These are phyloP conservation scores for Leptographium flavum DNA, from an alignment of 2,329 filamentous ascomycete species.

Conservation along the genomic window DNA sequence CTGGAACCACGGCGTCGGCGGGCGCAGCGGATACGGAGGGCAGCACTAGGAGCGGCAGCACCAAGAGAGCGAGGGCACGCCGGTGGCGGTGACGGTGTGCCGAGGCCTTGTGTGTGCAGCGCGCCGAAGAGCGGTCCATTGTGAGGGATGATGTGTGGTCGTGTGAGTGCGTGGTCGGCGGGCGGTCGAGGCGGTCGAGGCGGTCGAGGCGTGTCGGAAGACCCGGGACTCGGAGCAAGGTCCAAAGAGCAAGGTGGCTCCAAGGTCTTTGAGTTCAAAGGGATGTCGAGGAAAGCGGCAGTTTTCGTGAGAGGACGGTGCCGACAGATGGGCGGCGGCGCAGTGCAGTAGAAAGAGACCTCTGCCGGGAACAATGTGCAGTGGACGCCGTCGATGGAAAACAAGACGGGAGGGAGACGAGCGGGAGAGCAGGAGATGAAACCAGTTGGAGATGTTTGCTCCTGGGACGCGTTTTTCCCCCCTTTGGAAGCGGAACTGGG, in stretches of 20 bases:
- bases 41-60: constrained; percentile 9
- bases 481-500: constrained; percentile 1
- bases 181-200: background rate
- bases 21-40: constrained; percentile 6
- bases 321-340: no score
- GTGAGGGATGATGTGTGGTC: background rate
- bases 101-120: background rate
- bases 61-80: constrained; percentile 6
- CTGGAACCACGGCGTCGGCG: background rate
- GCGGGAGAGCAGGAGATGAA: background rate
- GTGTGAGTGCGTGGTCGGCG: background rate
- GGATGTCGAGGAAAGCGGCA: background rate
- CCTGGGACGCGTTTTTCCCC: constrained; percentile 2
- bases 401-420: background rate
- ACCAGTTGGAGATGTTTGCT: background rate
- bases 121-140: constrained; percentile 1
- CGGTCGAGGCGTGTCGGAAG: background rate
- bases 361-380: background rate
- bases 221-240: no score
- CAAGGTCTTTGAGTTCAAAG: background rate
- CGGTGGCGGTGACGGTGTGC: constrained; percentile 2
- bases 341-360: background rate
- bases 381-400: background rate
- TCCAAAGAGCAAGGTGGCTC: background rate
- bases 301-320: background rate